These are phyloP conservation scores for Fusarium ambrosium DNA, from an alignment of 2,329 filamentous ascomycete species.

Conservation along the genomic window DNA sequence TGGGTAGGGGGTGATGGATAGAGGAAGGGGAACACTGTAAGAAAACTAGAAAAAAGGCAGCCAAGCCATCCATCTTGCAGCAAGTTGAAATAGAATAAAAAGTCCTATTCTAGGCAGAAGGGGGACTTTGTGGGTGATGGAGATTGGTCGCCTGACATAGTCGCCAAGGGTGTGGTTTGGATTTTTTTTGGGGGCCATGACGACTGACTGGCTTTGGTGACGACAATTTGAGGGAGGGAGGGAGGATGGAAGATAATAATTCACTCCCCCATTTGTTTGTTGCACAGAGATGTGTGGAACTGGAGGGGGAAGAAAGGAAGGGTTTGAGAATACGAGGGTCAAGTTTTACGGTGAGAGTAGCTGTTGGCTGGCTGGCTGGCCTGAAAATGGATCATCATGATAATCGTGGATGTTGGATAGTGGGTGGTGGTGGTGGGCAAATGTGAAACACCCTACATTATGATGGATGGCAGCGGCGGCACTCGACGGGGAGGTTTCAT, in stretches of 20 bases:
- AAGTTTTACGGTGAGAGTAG: slow-evolving; percentile 14
- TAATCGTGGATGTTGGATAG: background rate
- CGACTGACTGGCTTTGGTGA: background rate
- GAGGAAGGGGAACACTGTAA: slow-evolving; percentile 17
- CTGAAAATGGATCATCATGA: slow-evolving; percentile 8
- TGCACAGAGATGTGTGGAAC: slow-evolving; percentile 24
- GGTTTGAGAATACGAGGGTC: slow-evolving; percentile 28
- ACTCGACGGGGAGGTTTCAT: slow-evolving; percentile 18
- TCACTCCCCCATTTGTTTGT: background rate
- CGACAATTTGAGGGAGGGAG: background rate
- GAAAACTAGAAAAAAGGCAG: slow-evolving; percentile 28
- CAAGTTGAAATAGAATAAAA: background rate
- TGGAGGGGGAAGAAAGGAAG: slow-evolving; percentile 17
- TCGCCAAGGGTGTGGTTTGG: slow-evolving; percentile 19
- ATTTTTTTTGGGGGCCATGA: slow-evolving; percentile 16
- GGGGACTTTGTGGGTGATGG: slow-evolving; percentile 28
- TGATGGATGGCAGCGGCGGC: slow-evolving; percentile 6
- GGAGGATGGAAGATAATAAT: background rate
- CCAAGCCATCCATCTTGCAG: slow-evolving; percentile 1
- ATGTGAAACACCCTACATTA: slow-evolving; percentile 20
- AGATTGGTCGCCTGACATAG: slow-evolving; percentile 36
- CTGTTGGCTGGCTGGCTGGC: background rate
- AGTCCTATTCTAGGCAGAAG: slow-evolving; percentile 42
- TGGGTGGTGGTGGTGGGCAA: slow-evolving; percentile 6
- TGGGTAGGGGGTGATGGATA: slow-evolving; percentile 14